Base-by-base conservation (phyloP, 164 flowering plant species). In the Hamamelis virginiana region DNA sequence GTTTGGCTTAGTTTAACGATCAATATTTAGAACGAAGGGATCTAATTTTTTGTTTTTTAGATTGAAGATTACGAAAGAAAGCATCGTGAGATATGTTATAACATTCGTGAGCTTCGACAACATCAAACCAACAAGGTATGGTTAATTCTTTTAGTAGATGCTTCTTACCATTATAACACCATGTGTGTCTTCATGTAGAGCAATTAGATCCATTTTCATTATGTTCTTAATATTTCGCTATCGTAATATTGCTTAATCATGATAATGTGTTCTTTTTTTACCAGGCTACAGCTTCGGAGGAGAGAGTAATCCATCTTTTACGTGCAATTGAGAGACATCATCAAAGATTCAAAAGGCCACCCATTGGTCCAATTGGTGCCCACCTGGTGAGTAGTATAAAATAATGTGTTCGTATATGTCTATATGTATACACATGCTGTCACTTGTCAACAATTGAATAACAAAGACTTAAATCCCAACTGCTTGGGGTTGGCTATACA, bases 281-380 rank as follows among this genome's bases (percentile, higher is more conserved):
- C 47, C 75, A 95, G 99, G 96, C 91, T 55, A 90, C 98, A 14
- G 98, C 96, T 67, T 95, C 83, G 99, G 99, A 57, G 99, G 99
- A 51, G 89, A 84, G 75, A 79, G 99, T 95, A 28, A 78, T 78
- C 12, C 38, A 76, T 62, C 91, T 92, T 45, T 75, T 95, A 61
- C 89, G 77, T 22, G 81, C 72, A 47, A 89, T 92, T 70, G 99
- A 95, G 81, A 81, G 84, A 65, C 76, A 82, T 55, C 87, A 82
- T 58, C 75, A 64, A 26, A 82, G 67, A 70, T 95, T 95, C 72
- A 75, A 48, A 59, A 82, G 56, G 68, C 89, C 96, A 8, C 99
- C 99, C 13, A 91, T 95, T 82, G 99, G 99, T 75, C 99, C 99
- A 19, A 85, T 95, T 80, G 99, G 99, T 66, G 83, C 86, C 62